Percentiles rank a stretch among this genome's conserved stretches.
These are phyloP conservation scores for Arabis hirsuta DNA, from an alignment of 345 rosid species.

Conservation along the genomic window DNA sequence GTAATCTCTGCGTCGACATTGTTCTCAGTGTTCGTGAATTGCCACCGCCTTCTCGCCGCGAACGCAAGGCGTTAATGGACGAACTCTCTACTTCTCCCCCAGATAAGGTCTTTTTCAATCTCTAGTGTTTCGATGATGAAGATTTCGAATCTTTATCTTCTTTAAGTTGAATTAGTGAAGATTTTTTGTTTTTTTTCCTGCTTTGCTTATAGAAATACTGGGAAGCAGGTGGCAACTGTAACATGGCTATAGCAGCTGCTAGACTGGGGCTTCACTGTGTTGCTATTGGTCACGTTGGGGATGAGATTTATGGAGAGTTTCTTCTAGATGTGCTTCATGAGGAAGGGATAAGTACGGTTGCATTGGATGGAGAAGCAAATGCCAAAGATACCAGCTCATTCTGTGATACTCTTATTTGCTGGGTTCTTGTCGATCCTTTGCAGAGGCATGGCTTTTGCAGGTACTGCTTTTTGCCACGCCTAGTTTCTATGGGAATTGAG, in stretches of 20 bases:
- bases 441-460: slow-evolving; percentile 99
- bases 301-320: slow-evolving; percentile 83
- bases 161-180: slow-evolving; percentile 6
- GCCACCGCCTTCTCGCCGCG: slow-evolving; percentile 66
- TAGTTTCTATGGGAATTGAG: slow-evolving; percentile 15
- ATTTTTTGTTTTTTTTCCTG: slow-evolving; percentile 3
- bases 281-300: slow-evolving; percentile 83
- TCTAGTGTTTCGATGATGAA: neutral
- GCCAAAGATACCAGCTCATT: slow-evolving; percentile 46
- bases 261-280: slow-evolving; percentile 84
- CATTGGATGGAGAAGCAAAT: slow-evolving; percentile 57
- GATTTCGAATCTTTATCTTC: neutral
- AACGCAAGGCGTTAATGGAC: slow-evolving; percentile 73
- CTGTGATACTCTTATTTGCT: slow-evolving; percentile 85
- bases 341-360: slow-evolving; percentile 71
- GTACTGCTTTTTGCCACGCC: slow-evolving; percentile 56
- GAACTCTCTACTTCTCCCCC: slow-evolving; percentile 76
- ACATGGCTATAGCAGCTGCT: slow-evolving; percentile 96
- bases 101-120: slow-evolving; percentile 56
- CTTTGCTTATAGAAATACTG: slow-evolving; percentile 59
- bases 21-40: slow-evolving; percentile 79
- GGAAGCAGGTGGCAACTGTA: slow-evolving; percentile 99
- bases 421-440: slow-evolving; percentile 93
- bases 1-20: slow-evolving; percentile 94
- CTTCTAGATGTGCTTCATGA: slow-evolving; percentile 78